Conservation (phyloP, 73 alveolate species). For the Effrenium voratum region DNA sequence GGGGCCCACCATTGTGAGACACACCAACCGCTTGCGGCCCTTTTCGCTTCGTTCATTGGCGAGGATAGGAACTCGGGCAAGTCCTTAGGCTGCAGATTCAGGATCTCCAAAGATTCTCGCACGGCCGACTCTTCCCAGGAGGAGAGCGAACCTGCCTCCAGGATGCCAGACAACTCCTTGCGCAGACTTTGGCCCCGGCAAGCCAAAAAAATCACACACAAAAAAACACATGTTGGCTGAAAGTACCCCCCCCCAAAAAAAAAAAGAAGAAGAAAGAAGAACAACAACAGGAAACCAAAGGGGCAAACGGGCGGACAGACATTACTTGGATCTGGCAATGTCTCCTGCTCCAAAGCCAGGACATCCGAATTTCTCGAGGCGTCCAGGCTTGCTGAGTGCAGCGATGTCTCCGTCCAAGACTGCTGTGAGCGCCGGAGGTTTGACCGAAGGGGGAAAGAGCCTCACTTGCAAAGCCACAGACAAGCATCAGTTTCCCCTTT, state of each 20-base stretch:
- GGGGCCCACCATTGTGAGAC: background rate
- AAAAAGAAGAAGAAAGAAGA: too few relatives aligned
- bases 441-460: too few relatives aligned
- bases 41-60: background rate
- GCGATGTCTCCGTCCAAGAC: too few relatives aligned
- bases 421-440: too few relatives aligned
- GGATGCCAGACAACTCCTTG: conserved; percentile 49
- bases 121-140: conserved; percentile 82
- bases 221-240: too few relatives aligned
- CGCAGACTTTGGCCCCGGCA: too few relatives aligned
- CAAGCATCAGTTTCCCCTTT: background rate
- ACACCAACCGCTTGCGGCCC: background rate
- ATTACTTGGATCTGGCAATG: too few relatives aligned
- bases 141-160: conserved; percentile 28
- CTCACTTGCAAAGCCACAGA: background rate
- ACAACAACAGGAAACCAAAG: too few relatives aligned
- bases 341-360: conserved; percentile 40
- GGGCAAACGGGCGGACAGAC: too few relatives aligned
- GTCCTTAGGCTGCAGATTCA: conserved; percentile 69
- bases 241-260: too few relatives aligned
- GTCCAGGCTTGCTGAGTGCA: background rate
- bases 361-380: conserved; percentile 35
- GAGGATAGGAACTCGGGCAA: conserved; percentile 39
- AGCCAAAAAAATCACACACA: too few relatives aligned
- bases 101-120: conserved; percentile 61